Base-by-base conservation (phyloP, 495 filamentous ascomycete genomes). In the Tuber brumale region DNA sequence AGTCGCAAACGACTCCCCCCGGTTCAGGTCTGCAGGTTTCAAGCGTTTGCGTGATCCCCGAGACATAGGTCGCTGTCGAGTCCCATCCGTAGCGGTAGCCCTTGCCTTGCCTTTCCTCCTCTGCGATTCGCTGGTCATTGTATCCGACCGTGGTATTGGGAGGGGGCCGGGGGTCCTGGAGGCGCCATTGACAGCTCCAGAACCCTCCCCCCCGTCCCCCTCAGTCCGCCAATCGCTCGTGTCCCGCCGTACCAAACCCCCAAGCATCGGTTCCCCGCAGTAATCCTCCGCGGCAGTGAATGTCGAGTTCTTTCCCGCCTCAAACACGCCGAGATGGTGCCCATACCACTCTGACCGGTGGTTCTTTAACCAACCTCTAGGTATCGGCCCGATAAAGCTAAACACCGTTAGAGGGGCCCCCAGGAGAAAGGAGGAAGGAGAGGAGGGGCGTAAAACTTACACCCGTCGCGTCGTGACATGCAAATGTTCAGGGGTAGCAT, bases 301-400 rank as follows among this genome's bases (percentile, higher is more conserved):
- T 0, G 71, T 71, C 23, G 74, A 44, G 45, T 73, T 44, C 10
- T 75, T 75, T n/a, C 74, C 75, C 19, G 81, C 73, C 45, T 77
- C 79, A 71, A 71, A 74, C 19, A 81, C 75, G 43, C 81, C 81
- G 39, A 83, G 57, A 44, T 81, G 81, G 42, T 83, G 72, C 45
- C 81, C 82, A 37, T 79, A 83, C 81, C 81, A 83, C 46, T 81
- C 81, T 16, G 75, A 74, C 18, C 81, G 74, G 69, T 83, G 81
- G 57, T 77, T 81, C 73, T 79, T 81, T 12, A 82, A 71, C 82
- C 82, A 83, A 37, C 75, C 79, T 69, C 76, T 74, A 2, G 82
- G 82, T 31, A 83, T 81, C 8, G 82, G 82, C 9, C 82, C 82
- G 16, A 83, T 77, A 70, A 83, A 83, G 21, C 81, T 83, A 37